phyloP scores from a whole-genome alignment of 1,284 basidiomycete species.

The Rhodotorula sp. region DNA sequence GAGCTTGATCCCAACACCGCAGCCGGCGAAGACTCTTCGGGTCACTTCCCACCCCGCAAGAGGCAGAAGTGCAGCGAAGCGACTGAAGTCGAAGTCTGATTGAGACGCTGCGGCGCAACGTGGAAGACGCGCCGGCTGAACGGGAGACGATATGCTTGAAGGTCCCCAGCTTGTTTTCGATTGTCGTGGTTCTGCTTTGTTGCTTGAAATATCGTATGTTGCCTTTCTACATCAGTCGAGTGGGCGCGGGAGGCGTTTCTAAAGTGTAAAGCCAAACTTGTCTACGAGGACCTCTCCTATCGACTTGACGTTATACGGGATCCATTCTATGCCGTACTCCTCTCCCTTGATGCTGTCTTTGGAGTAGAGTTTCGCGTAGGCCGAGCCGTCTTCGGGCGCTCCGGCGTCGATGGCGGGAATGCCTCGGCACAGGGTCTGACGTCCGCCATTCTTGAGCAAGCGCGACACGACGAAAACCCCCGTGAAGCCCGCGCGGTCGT shows the following conservation, averaged over 20 bases:
- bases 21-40: not conserved
- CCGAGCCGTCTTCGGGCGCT: conserved; percentile 15
- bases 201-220: not conserved
- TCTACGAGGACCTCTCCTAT: conserved; percentile 21
- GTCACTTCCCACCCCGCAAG: not conserved
- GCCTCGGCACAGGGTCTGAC: conserved; percentile 28
- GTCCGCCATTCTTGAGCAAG: conserved; percentile 23
- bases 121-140: not conserved
- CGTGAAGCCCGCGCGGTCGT: conserved; percentile 22
- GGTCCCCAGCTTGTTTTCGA: not conserved
- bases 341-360: conserved; percentile 35
- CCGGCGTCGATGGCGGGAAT: conserved; percentile 19
- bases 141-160: not conserved
- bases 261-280: conserved; percentile 30
- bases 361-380: conserved; percentile 35
- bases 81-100: conserved; percentile 13
- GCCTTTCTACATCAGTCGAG: too few species aligned
- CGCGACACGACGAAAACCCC: conserved; percentile 31
- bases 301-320: conserved; percentile 28
- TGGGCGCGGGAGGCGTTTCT: not conserved
- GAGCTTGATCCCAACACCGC: not conserved
- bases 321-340: conserved; percentile 28
- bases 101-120: not conserved
- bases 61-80: conserved; percentile 17
- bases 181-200: not conserved